A percentile compares a stretch with the other conserved stretches of the same genome.
Evolutionary conservation across 768 basidiomycete species (phyloP).

Genomic region (Dioszegia hungarica): DNA sequence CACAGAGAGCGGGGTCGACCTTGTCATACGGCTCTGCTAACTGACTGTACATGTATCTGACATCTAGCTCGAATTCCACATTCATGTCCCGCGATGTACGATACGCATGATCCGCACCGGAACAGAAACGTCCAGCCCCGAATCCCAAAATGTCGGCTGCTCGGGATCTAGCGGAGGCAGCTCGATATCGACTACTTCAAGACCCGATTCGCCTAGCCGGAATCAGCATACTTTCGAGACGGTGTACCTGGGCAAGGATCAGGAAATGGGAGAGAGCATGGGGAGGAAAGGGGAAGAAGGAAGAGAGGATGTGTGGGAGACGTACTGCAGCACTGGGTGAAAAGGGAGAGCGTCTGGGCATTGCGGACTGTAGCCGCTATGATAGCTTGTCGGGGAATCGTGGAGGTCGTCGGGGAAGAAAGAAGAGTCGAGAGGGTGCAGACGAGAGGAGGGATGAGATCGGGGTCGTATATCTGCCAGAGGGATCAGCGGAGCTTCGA

Average conservation of each 20-base stretch:
- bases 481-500: background rate
- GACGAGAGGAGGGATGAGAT: conserved; percentile 37
- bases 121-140: conserved; percentile 25
- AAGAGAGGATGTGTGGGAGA: no score
- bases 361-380: conserved; percentile 46
- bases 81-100: background rate
- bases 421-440: conserved; percentile 22
- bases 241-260: no score
- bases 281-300: no score
- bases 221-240: no score
- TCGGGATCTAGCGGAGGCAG: conserved; percentile 8
- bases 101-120: conserved; percentile 32
- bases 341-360: conserved; percentile 31
- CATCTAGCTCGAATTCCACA: background rate
- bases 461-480: conserved; percentile 46
- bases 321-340: conserved; percentile 31
- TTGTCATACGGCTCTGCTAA: background rate
- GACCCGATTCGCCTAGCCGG: background rate
- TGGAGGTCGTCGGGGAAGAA: no score
- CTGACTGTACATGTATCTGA: background rate
- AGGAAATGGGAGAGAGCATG: no score
- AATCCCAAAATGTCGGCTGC: conserved; percentile 35
- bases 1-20: no score
- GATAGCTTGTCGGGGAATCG: conserved; percentile 12
- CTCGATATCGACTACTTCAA: conserved; percentile 10